Base-by-base conservation (phyloP, 148 eudicot species). In the Fagopyrum homotropicum region DNA sequence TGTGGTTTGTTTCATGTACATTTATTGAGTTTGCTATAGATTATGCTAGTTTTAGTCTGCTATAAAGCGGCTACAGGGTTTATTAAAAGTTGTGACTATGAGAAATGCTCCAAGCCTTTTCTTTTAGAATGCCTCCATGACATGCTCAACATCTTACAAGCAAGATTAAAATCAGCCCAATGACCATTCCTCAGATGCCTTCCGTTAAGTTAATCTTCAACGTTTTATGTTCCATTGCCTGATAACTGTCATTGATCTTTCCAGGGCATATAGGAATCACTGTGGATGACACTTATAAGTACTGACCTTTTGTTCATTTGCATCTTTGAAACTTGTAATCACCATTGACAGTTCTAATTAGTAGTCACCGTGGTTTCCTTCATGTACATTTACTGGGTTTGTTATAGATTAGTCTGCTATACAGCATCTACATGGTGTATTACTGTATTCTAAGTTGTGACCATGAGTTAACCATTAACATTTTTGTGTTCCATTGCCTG, bases 211-310 rank as follows among this genome's bases (percentile, higher is more conserved):
- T 35, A 35, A 35, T 35, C 40, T 35, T 35, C 40, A 66, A 10
- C 5, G 8, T 40, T 64, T 4, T 5, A 14, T 64, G 70, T 64
- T 66, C 45, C 71, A 66, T 66, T 66, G 71, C 69, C 69, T 63
- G 16, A 10, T 63, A 63, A 66, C 17, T 66, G 19, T 5, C 47
- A 43, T 40, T n/a, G 43, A 66, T 66, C 47, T 40, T 4, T 79
- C 40, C 92, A 94, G 96, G 98, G 73, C 98, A 91, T 81, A 91
- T 94, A 40, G 98, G 98, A 55, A 79, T 94, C 48, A 91, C 98
- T 77, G 97, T 94, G 77, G 97, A 91, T 84, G 98, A 91, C 83
- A 86, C 89, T 66, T 79, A 86, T 80, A 90, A 88, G 88, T 35
- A 35, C 40, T 35, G 40, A 35, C 40, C 40, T 35, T 35, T 35